A percentile compares a stretch with the other conserved stretches of the same genome.
phyloP scores from a whole-genome alignment of 345 rosid species.

The Corymbia maculata region DNA sequence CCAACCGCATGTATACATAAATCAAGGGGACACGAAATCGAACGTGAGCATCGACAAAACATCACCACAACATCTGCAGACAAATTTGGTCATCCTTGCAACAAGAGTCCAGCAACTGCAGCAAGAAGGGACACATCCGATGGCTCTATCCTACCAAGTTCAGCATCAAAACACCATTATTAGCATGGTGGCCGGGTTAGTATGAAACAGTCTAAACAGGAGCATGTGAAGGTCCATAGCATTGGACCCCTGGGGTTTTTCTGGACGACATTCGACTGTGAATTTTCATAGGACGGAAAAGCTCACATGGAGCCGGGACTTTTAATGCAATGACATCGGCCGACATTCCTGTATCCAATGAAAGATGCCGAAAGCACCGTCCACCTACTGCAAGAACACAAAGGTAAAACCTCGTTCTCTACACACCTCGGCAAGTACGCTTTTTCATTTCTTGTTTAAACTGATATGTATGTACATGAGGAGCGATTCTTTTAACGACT shows the following conservation, averaged over 20 bases:
- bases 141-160: neutral
- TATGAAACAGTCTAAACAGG: neutral
- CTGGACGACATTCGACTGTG: neutral
- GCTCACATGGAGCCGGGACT: neutral
- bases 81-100: neutral
- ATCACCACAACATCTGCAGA: neutral
- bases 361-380: neutral
- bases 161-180: neutral
- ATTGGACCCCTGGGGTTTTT: neutral
- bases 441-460: neutral
- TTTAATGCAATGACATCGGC: neutral
- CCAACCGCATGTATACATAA: neutral
- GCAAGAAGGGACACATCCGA: neutral
- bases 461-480: neutral
- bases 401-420: neutral
- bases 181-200: neutral
- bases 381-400: neutral
- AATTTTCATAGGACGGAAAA: neutral
- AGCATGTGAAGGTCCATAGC: neutral
- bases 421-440: neutral
- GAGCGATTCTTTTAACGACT: rapidly evolving
- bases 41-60: neutral
- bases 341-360: neutral
- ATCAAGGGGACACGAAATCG: neutral
- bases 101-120: neutral